phyloP scores from a whole-genome alignment of 23 red algal genomes.

The Pyropia haitanensis region DNA sequence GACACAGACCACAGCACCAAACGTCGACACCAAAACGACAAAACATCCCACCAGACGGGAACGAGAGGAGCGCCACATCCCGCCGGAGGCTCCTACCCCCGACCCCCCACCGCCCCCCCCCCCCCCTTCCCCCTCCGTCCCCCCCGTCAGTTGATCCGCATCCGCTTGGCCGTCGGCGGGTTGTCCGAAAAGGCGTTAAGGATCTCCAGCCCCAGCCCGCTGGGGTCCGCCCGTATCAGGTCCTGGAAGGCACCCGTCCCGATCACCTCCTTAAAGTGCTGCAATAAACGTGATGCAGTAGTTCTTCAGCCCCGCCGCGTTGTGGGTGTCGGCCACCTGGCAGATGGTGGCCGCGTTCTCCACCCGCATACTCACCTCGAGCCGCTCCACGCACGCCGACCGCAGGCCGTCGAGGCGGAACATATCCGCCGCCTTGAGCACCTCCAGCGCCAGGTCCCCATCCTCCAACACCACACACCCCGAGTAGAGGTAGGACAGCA shows the following conservation, averaged over 20 bases:
- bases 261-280: conserved; percentile 77
- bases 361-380: conserved; percentile 53
- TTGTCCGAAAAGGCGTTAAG: conserved; percentile 54
- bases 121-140: too few relatives aligned
- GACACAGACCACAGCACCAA: too few relatives aligned
- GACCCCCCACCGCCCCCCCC: too few relatives aligned
- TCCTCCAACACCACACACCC: conserved; percentile 31
- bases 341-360: conserved; percentile 78
- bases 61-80: too few relatives aligned
- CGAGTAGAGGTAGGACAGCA: conserved; percentile 78
- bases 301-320: conserved; percentile 51
- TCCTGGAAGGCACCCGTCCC: conserved; percentile 19
- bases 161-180: too few relatives aligned
- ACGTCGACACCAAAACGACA: too few relatives aligned
- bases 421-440: conserved; percentile 77
- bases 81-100: too few relatives aligned
- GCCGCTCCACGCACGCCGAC: conserved; percentile 46
- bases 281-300: conserved; percentile 86
- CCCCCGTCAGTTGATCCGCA: too few relatives aligned
- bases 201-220: conserved; percentile 69
- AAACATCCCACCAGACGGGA: too few relatives aligned
- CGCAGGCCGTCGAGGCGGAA: conserved; percentile 76
- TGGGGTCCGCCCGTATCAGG: conserved; percentile 55
- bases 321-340: conserved; percentile 62
- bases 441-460: conserved; percentile 35